phyloP scores from a whole-genome alignment of 768 basidiomycete genomes.

The Pulveroboletus frians region DNA sequence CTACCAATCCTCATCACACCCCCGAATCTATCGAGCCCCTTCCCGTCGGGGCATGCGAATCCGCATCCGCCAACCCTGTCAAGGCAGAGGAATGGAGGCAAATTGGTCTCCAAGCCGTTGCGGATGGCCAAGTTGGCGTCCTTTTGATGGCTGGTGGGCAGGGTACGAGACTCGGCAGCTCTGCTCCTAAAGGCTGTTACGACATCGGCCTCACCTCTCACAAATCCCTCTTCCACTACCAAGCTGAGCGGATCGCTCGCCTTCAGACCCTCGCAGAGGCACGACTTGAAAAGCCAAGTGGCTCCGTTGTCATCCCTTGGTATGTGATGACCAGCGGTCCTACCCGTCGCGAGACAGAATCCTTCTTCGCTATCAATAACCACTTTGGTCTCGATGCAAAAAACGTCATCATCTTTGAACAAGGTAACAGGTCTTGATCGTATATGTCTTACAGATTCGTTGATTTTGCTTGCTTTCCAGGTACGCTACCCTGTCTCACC shows the following conservation, averaged over 20 bases:
- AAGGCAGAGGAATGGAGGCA: slow-evolving; percentile 71
- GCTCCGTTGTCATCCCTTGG: slow-evolving; percentile 82
- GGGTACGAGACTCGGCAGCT: slow-evolving; percentile 89
- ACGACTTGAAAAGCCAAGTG: slow-evolving; percentile 44
- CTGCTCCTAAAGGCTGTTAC: slow-evolving; percentile 95
- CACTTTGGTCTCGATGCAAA: slow-evolving; percentile 78
- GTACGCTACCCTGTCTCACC: slow-evolving; percentile 90
- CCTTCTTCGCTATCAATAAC: slow-evolving; percentile 69
- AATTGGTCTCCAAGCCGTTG: slow-evolving; percentile 76
- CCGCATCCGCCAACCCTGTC: slow-evolving; percentile 46
- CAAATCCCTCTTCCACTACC: slow-evolving; percentile 93
- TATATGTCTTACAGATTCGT: not conserved
- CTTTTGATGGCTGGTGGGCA: slow-evolving; percentile 98
- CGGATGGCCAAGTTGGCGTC: slow-evolving; percentile 83
- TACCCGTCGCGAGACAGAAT: slow-evolving; percentile 80
- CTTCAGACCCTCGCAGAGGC: slow-evolving; percentile 73
- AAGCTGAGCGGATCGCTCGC: slow-evolving; percentile 91
- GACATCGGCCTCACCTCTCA: slow-evolving; percentile 92
- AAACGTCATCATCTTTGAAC: slow-evolving; percentile 92
- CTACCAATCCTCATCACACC: slow-evolving; percentile 34
- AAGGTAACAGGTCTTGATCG: slow-evolving; percentile 54
- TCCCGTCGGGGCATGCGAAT: slow-evolving; percentile 69
- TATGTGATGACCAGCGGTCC: slow-evolving; percentile 99
- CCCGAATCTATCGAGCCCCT: slow-evolving; percentile 70
- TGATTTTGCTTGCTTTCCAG: slow-evolving; percentile 38